phyloP scores from a whole-genome alignment of 371 early-diverging fungal species.

The Mortierella sp. region DNA sequence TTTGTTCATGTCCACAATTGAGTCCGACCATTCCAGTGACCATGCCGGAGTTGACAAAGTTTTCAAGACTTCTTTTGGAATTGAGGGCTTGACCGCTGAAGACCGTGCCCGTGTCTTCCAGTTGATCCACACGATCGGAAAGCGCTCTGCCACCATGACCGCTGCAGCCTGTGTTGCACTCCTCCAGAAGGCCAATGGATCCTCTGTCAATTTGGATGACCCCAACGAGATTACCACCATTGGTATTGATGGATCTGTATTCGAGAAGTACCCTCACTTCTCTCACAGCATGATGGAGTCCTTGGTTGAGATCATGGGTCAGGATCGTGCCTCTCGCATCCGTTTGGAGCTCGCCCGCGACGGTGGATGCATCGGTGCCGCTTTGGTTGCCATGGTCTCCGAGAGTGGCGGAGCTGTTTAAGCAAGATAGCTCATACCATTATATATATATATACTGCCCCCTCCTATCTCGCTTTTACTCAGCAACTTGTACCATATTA shows the following conservation, averaged over 20 bases:
- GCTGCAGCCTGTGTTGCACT: slow-evolving; percentile 53
- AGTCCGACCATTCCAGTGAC: slow-evolving; percentile 66
- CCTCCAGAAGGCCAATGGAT: slow-evolving; percentile 45
- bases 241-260: slow-evolving; percentile 60
- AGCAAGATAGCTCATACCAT: background rate
- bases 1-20: slow-evolving; percentile 72
- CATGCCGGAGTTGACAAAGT: slow-evolving; percentile 42
- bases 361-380: slow-evolving; percentile 63
- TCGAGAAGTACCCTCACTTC: slow-evolving; percentile 57
- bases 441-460: background rate
- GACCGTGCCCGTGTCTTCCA: slow-evolving; percentile 41
- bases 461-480: background rate
- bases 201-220: slow-evolving; percentile 43
- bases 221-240: slow-evolving; percentile 53
- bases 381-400: slow-evolving; percentile 52
- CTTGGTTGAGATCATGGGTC: slow-evolving; percentile 46
- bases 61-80: slow-evolving; percentile 42
- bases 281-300: slow-evolving; percentile 52
- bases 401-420: slow-evolving; percentile 53
- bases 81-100: slow-evolving; percentile 37
- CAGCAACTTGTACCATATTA: slow-evolving; percentile 4
- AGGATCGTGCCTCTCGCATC: slow-evolving; percentile 54
- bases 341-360: slow-evolving; percentile 56
- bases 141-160: slow-evolving; percentile 52
- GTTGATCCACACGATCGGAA: slow-evolving; percentile 43